phyloP scores from a whole-genome alignment of 2,329 filamentous ascomycete species.

The Gnomoniopsis sp. region DNA sequence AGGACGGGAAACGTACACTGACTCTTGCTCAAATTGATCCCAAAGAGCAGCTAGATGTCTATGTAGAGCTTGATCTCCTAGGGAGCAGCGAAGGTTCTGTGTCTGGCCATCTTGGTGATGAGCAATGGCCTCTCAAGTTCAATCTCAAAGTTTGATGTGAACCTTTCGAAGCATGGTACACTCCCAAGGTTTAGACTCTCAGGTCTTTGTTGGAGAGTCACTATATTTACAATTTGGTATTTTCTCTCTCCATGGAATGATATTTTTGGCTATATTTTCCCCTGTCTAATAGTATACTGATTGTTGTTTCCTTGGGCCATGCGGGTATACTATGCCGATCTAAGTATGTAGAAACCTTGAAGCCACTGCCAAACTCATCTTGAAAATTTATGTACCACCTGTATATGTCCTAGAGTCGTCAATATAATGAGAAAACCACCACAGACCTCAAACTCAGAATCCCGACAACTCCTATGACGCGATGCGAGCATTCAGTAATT shows the following conservation, averaged over 20 bases:
- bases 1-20: not conserved
- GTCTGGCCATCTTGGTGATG: not conserved
- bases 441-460: too few relatives aligned
- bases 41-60: not conserved
- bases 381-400: not conserved
- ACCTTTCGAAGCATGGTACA: too few relatives aligned
- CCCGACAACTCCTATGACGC: not conserved
- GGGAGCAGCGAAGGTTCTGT: not conserved
- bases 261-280: too few relatives aligned
- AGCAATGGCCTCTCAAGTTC: not conserved
- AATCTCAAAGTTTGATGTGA: not conserved
- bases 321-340: not conserved
- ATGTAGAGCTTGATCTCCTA: not conserved
- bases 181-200: not conserved
- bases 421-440: not conserved
- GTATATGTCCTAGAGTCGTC: not conserved
- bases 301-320: too few relatives aligned
- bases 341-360: not conserved
- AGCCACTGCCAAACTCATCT: not conserved
- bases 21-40: not conserved
- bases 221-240: too few relatives aligned
- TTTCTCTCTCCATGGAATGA: too few relatives aligned
- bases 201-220: too few relatives aligned
- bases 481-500: conserved; percentile 39
- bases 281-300: too few relatives aligned